Percentiles rank a stretch among this genome's conserved stretches.
phyloP scores from a whole-genome alignment of 2,329 filamentous ascomycete genomes.

The Pseudocercospora pini-densiflorae region DNA sequence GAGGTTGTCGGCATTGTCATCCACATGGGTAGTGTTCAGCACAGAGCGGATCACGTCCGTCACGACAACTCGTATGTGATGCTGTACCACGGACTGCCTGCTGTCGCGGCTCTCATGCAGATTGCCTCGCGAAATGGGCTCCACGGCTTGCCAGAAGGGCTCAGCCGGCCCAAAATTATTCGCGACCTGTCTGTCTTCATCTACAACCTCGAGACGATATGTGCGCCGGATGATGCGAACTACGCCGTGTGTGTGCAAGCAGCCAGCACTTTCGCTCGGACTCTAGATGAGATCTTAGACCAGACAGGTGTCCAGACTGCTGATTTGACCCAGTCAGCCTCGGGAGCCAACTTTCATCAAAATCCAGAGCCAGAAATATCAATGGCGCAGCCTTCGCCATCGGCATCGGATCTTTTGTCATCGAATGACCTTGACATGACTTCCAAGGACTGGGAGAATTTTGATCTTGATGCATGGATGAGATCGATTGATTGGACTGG shows the following conservation, averaged over 20 bases:
- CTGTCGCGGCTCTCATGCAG: slow-evolving; percentile 22
- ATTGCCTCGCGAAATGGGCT: slow-evolving; percentile 14
- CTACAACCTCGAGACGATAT: slow-evolving; percentile 28
- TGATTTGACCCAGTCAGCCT: too few relatives aligned
- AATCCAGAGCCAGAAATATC: too few relatives aligned
- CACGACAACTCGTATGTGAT: slow-evolving; percentile 27
- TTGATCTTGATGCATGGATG: slow-evolving; percentile 23
- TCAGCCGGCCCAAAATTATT: slow-evolving; percentile 24
- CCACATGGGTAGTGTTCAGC: slow-evolving; percentile 22
- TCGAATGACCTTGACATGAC: background rate
- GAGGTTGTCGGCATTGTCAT: slow-evolving; percentile 23
- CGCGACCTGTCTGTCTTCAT: slow-evolving; percentile 30
- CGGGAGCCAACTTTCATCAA: too few relatives aligned
- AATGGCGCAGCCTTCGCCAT: too few relatives aligned
- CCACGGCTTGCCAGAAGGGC: slow-evolving; percentile 12
- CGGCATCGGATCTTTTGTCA: background rate
- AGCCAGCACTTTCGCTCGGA: slow-evolving; percentile 22
- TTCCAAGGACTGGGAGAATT: slow-evolving; percentile 16
- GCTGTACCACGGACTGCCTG: slow-evolving; percentile 27
- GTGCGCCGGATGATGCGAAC: slow-evolving; percentile 25
- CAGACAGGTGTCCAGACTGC: background rate
- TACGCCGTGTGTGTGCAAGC: slow-evolving; percentile 26
- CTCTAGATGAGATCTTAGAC: slow-evolving; percentile 30
- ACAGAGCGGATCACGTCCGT: slow-evolving; percentile 21
- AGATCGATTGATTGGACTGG: slow-evolving; percentile 26